Evolutionary conservation across 2,329 filamentous ascomycete species (phyloP), one percentile per base, ranked within the genome.

Genomic region (Didymellaceae sp.): DNA sequence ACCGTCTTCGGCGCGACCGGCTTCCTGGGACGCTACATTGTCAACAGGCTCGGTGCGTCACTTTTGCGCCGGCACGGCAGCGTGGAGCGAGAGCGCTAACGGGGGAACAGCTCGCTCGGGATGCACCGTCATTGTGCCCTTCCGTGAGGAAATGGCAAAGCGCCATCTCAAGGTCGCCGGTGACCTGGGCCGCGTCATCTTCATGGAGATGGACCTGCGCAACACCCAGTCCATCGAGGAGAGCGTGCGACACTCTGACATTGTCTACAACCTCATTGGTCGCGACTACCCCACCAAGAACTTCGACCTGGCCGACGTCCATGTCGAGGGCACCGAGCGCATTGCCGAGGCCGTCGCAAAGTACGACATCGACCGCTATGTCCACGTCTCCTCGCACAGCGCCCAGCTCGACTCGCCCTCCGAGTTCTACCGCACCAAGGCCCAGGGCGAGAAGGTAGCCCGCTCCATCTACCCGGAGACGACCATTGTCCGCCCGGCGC

Each of bases 1-100:
- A 99, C 94, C 52, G 93, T 99, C 67, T 99, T 99, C 78, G 94
- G 94, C 77, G 94, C 94, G 70, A 97, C 92, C 55, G 94, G 94
- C 59, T 93, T 96, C 75, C 80, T 99, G 47, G 94, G 94, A 72
- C 87, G 94, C 72, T 99, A 99, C 76, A 96, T 99, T 72, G 94
- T 99, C 72, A 96, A 97, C 79, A 85, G 91, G 74, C 83, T 99
- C 72, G 91, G 91, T 87, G 80, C 56, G 78, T 63, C n/a, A 10
- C 13, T 16, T 35, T n/a, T 9, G 7, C 16, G 2, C n/a, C 22
- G 31, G 24, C n/a, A n/a, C n/a, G n/a, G n/a, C n/a, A n/a, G n/a
- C n/a, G n/a, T n/a, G n/a, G n/a, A n/a, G 20, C 14, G 18, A 33
- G 13, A 18, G 39, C 31, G 44, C 63, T 71, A 61, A 69, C 34